Evolutionary conservation across 1,284 basidiomycete genomes (phyloP), one percentile per base, ranked within the genome.

Genomic region (Marasmius tenuissimus): DNA sequence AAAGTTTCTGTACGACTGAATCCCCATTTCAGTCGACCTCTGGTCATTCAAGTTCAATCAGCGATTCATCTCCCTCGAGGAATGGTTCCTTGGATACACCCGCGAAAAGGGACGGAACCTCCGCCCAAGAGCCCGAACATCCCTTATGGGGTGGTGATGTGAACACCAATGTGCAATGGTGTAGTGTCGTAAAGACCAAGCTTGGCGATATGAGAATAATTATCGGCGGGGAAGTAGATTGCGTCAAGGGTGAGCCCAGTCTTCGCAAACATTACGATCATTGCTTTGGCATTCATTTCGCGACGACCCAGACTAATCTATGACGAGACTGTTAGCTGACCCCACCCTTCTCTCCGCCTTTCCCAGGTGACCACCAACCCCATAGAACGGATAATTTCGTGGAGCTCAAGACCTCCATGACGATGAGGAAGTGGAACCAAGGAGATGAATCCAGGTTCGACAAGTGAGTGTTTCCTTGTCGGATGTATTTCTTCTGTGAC

Each of bases 141-240:
- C 16, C 45, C 16, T 47, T 47, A 0, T 96, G 94, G 93, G 85
- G 91, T 58, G 93, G 92, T 0, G 88, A 93, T 64, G 93, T 98
- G 9, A 87, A 98, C 71, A 97, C 94, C 4, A 98, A 98, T 70
- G 87, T 94, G 0, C 96, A 98, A 72, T 98, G 96, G 96, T 98
- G 96, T 72, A 91, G 88, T 65, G 88, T 99, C 33, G 92, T 97
- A 51, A 92, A 94, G 72, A 95, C 94, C 2, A 94, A 93, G 63
- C 84, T 98, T 4, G 94, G 91, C 0, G 81, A 87, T 57, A 85
- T 84, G 40, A 84, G 94, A n/a, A 78, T 97, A 53, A 80, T 97
- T 58, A 86, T 98, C 38, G 96, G 96, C 0, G 97, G 97, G 12
- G 96, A 98, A 75, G 96, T 98, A 1, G 96, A 99, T 73, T 98